phyloP scores from a whole-genome alignment of 352 stramenopile genomes.

The Plasmopara viticola region DNA sequence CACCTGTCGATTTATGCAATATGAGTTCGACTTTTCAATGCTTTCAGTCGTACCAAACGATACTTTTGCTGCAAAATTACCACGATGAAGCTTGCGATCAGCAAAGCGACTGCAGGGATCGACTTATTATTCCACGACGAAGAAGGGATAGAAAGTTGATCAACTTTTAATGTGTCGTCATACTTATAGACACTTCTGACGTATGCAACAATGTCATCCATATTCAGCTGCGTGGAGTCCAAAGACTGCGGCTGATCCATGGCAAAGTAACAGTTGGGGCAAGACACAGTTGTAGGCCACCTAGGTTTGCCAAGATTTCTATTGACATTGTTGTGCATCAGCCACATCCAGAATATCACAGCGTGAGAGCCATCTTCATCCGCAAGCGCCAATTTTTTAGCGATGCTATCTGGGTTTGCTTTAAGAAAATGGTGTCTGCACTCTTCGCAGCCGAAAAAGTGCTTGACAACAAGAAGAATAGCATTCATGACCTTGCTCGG shows the following conservation, averaged over 20 bases:
- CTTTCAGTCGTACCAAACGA: slow-evolving; percentile 15
- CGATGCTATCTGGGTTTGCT: slow-evolving; percentile 46
- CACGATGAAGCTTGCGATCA: slow-evolving; percentile 15
- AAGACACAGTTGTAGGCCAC: slow-evolving; percentile 47
- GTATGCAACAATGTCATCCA: slow-evolving; percentile 44
- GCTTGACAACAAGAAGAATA: slow-evolving; percentile 58
- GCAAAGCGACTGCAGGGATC: slow-evolving; percentile 17
- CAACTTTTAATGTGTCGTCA: slow-evolving; percentile 18
- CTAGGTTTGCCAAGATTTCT: slow-evolving; percentile 49
- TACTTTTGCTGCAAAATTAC: slow-evolving; percentile 17
- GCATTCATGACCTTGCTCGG: slow-evolving; percentile 45
- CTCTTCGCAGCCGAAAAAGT: slow-evolving; percentile 76
- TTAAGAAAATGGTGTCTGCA: slow-evolving; percentile 62
- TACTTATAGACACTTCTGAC: slow-evolving; percentile 41
- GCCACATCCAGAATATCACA: slow-evolving; percentile 66
- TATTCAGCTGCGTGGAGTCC: slow-evolving; percentile 29
- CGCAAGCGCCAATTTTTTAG: slow-evolving; percentile 30
- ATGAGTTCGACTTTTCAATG: slow-evolving; percentile 14
- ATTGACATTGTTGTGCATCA: slow-evolving; percentile 79
- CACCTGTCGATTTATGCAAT: slow-evolving; percentile 15
- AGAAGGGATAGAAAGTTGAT: slow-evolving; percentile 17
- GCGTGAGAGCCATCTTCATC: slow-evolving; percentile 34
- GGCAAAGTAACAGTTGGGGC: slow-evolving; percentile 40
- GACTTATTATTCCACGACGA: slow-evolving; percentile 29
- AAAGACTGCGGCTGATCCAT: slow-evolving; percentile 34